A percentile compares a stretch with the other conserved stretches of the same genome.
phyloP scores from a whole-genome alignment of 805 yeast species.

The Saccharomycopsis oosterbeekiorum region DNA sequence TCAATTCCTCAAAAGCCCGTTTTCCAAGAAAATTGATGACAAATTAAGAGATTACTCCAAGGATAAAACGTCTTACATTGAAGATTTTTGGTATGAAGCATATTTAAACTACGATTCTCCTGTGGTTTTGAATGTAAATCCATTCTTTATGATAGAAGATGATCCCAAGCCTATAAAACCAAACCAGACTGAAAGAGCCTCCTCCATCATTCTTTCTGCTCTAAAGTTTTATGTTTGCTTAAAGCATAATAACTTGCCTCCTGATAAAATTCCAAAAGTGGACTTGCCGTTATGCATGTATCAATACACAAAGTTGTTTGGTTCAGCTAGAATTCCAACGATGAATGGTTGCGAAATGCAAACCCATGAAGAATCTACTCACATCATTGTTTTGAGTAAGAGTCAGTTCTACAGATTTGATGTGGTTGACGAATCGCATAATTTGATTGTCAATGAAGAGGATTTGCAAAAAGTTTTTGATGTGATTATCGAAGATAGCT shows the following conservation, averaged over 20 bases:
- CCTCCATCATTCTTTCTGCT: conserved; percentile 65
- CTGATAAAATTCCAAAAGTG: conserved; percentile 45
- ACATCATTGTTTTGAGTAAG: conserved; percentile 70
- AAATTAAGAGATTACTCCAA: conserved; percentile 53
- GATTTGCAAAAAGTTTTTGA: conserved; percentile 69
- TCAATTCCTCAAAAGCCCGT: conserved; percentile 39
- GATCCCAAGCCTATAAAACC: conserved; percentile 48
- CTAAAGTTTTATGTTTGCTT: conserved; percentile 73
- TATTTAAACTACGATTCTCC: conserved; percentile 81
- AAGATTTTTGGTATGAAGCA: conserved; percentile 91
- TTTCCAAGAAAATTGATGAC: conserved; percentile 50
- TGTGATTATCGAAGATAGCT: conserved; percentile 67
- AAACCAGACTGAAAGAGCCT: conserved; percentile 70
- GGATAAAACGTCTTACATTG: conserved; percentile 70
- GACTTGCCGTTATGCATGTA: conserved; percentile 75
- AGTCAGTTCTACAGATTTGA: conserved; percentile 95
- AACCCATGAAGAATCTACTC: conserved; percentile 64
- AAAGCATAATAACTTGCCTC: conserved; percentile 61
- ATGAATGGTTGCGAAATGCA: conserved; percentile 78
- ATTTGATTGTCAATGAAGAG: conserved; percentile 61
- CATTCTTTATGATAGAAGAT: conserved; percentile 82
- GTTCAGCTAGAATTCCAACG: conserved; percentile 81
- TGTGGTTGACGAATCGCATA: conserved; percentile 65
- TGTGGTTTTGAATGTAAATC: conserved; percentile 85
- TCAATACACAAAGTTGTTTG: conserved; percentile 80